These are phyloP conservation scores for Leucaena leucocephala DNA, from an alignment of 306 rosid genomes.

Conservation along the genomic window DNA sequence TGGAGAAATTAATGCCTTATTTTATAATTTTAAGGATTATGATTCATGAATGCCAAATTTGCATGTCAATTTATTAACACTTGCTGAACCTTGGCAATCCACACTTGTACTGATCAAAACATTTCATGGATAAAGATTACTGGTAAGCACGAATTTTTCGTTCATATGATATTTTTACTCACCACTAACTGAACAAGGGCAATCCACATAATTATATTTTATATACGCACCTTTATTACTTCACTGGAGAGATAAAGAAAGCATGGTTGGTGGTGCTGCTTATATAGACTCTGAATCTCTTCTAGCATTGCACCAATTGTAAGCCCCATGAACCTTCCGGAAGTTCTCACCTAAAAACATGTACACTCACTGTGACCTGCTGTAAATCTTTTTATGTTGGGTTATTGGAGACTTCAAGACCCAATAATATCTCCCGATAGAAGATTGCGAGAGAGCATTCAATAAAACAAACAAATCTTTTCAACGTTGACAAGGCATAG, in stretches of 20 bases:
- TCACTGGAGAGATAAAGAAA: constrained; percentile 98
- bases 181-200: background rate
- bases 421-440: constrained; percentile 26
- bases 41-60: background rate
- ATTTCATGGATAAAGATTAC: background rate
- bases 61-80: background rate
- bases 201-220: background rate
- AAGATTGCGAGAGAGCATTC: constrained; percentile 46
- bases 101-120: background rate
- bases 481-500: constrained; percentile 40
- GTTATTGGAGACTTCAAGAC: constrained; percentile 28
- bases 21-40: background rate
- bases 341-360: constrained; percentile 89
- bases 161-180: background rate
- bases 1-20: background rate
- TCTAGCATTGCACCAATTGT: constrained; percentile 98
- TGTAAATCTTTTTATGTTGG: constrained; percentile 1
- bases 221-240: constrained; percentile 79
- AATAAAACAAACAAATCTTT: constrained; percentile 43
- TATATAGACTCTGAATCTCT: constrained; percentile 89
- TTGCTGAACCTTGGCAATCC: background rate
- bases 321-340: constrained; percentile 93
- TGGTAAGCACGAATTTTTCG: background rate
- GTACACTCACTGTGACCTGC: constrained; percentile 32
- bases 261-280: constrained; percentile 95